phyloP scores from a whole-genome alignment of 1,284 basidiomycete genomes.

The Pseudozyma hubeiensis region DNA sequence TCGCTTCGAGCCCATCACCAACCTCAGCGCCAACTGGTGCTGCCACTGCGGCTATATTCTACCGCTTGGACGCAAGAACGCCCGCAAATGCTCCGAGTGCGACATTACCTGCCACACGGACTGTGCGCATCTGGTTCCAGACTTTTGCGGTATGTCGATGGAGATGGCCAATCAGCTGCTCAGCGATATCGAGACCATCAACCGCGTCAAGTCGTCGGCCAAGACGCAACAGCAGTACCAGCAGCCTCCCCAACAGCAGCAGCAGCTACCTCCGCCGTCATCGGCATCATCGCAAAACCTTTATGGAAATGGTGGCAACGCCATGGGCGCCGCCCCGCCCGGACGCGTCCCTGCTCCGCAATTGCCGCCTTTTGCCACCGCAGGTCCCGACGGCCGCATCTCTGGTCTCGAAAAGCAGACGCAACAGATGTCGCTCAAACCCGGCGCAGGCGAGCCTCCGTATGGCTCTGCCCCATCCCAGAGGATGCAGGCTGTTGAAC shows the following conservation, averaged over 20 bases:
- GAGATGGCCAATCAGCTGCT: conserved; percentile 96
- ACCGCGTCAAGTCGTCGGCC: conserved; percentile 60
- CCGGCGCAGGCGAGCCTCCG: conserved; percentile 12
- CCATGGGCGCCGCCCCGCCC: conserved; percentile 27
- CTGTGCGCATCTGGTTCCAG: conserved; percentile 96
- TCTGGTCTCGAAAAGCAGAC: conserved; percentile 58
- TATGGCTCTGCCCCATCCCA: conserved; percentile 19
- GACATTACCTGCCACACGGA: conserved; percentile 96
- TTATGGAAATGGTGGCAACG: conserved; percentile 23
- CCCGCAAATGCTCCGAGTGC: conserved; percentile 94
- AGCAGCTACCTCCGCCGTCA: conserved; percentile 10
- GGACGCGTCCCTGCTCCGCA: conserved; percentile 35
- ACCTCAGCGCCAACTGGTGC: conserved; percentile 98
- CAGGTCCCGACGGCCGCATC: conserved; percentile 29
- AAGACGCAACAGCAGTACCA: conserved; percentile 36
- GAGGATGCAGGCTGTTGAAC: conserved; percentile 31
- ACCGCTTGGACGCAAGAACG: conserved; percentile 95
- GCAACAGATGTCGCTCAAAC: conserved; percentile 52
- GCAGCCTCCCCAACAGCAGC: conserved; percentile 23
- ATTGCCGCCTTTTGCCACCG: conserved; percentile 17
- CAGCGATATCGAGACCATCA: conserved; percentile 84
- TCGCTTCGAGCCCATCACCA: conserved; percentile 96
- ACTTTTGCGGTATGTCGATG: conserved; percentile 99
- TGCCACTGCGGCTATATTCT: conserved; percentile 97
- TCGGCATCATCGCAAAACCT: neutral